Percentiles rank a stretch among this genome's conserved stretches.
Conservation (phyloP, 306 rosid genomes). For the Rosa chinensis region DNA sequence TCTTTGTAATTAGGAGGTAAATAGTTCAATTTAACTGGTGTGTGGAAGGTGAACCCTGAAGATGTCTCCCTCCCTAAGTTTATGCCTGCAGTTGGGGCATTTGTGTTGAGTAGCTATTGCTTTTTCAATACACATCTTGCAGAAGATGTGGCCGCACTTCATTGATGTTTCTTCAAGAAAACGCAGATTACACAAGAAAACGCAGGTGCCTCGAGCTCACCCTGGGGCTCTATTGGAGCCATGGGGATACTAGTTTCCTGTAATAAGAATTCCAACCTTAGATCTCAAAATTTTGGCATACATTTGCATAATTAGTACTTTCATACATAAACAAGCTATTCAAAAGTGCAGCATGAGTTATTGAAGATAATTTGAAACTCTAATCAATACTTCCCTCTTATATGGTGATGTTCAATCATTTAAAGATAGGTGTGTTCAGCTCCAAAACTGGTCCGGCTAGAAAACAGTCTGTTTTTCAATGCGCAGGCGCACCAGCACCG, state of each 20-base stretch:
- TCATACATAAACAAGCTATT: neutral
- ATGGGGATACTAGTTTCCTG: neutral
- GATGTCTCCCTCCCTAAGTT: constrained; percentile 32
- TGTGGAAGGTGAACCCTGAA: constrained; percentile 42
- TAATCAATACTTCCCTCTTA: neutral
- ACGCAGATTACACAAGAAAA: constrained; percentile 29
- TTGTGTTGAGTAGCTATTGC: constrained; percentile 32
- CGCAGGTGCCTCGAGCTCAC: neutral
- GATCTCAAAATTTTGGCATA: neutral
- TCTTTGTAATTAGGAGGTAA: neutral
- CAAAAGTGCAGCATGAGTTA: neutral
- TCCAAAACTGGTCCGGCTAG: no score
- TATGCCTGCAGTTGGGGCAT: constrained; percentile 46
- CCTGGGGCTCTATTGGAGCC: neutral
- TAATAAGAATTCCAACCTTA: neutral
- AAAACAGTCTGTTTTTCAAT: no score
- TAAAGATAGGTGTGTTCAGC: no score
- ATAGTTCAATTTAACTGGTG: constrained; percentile 15
- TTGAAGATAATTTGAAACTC: neutral
- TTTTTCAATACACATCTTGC: no score
- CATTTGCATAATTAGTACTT: neutral
- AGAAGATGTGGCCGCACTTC: no score
- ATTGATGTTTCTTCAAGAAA: neutral
- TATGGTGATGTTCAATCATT: neutral
- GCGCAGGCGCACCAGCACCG: no score